Base-by-base conservation (phyloP, 768 basidiomycete species). In the Cystofilobasidium ferigula region DNA sequence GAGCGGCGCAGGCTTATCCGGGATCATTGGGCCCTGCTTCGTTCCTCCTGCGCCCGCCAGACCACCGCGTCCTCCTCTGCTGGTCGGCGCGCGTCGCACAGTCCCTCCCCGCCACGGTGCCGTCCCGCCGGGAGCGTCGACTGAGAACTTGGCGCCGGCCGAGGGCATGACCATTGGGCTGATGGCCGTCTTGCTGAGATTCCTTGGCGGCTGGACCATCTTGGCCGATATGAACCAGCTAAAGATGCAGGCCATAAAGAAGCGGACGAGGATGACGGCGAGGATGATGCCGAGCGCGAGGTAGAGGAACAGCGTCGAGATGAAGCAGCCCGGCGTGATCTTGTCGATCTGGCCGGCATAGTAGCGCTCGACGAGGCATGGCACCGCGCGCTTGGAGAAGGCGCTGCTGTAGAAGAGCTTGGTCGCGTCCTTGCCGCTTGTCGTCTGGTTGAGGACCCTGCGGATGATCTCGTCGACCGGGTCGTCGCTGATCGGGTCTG, bases 281-380 rank as follows among this genome's bases (percentile, higher is more conserved):
- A 98, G 83, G 73, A 99, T 92, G 78, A 98, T 85, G 75, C 90
- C 83, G 64, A 99, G 82, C 64, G 90, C 89, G 32, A 85, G 78
- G 74, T 95, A 99, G 60, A 98, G 85, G 75, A 98, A 84, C 32
- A 98, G 80, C 54, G 84, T 82, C 36, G 91, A 86, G 43, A 91
- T 84, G 76, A 97, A 93, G 77, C 95, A 99, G 10, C 94, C 94
- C 8, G 95, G 90, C 0, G 92, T 86, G 73, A 95, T 80, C 78
- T 97, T 95, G 80, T 97, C 95, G 69, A 99, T 97, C 74, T 88
- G 87, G 26, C 95, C 95, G 0, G 92, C 93, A 59, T 83, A 83
- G 76, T 95, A 99, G 16, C 95, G 84, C 71, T 89, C 78, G 61
- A 81, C 80, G 61, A 99, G 80, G 76, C 95, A 99, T 13, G 84